phyloP scores from a whole-genome alignment of 139 green algal genomes.

The Tetradesmus lagerheimii region DNA sequence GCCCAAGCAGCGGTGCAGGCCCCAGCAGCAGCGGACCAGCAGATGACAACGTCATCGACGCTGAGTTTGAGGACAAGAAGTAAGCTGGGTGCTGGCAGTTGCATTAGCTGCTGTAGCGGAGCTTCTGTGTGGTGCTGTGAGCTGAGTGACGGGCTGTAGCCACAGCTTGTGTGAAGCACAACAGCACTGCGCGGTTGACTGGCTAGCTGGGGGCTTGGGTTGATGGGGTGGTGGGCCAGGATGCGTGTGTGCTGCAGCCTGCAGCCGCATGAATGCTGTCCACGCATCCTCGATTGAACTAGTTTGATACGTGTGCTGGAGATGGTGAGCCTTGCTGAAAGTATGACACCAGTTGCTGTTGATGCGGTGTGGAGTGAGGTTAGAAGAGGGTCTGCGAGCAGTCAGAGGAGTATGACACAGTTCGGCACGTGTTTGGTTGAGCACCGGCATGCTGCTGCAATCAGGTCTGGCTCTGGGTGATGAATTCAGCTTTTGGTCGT shows the following conservation, averaged over 20 bases:
- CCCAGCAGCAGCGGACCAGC: constrained; percentile 51
- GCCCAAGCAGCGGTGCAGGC: constrained; percentile 49
- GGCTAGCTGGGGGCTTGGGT: neutral
- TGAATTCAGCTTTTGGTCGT: too few species aligned
- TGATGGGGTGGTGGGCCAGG: neutral
- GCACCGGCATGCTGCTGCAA: too few species aligned
- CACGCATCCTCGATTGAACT: neutral
- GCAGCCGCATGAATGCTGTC: neutral
- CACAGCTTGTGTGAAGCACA: neutral
- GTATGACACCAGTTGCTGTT: too few species aligned
- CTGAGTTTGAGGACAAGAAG: constrained; percentile 93
- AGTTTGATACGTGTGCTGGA: neutral
- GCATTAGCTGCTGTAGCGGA: neutral
- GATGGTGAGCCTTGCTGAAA: too few species aligned
- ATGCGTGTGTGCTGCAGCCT: neutral
- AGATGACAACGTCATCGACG: constrained; percentile 96
- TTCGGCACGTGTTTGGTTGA: too few species aligned
- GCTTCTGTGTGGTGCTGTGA: neutral
- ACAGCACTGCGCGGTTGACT: neutral
- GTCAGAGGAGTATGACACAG: too few species aligned
- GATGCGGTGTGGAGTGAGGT: too few species aligned
- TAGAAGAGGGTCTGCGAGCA: too few species aligned
- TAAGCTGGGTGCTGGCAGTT: neutral
- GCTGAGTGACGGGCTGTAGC: neutral
- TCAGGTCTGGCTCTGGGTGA: too few species aligned